These are phyloP conservation scores for Fragaria vesca DNA, from an alignment of 306 rosid genomes.

Conservation along the genomic window DNA sequence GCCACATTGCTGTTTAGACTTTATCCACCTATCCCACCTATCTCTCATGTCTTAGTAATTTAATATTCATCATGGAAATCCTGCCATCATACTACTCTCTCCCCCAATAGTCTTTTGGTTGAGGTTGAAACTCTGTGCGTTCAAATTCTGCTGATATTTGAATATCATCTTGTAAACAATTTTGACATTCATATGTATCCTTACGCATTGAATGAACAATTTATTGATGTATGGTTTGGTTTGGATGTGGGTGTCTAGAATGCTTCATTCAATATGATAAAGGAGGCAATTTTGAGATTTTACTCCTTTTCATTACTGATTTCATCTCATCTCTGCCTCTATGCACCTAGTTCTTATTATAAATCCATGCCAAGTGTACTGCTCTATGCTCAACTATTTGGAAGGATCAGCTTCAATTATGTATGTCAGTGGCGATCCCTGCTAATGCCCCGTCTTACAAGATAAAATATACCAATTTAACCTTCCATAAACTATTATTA, in stretches of 20 bases:
- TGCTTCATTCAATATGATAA: neutral
- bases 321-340: neutral
- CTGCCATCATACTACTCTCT: neutral
- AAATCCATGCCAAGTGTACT: slow-evolving; percentile 10
- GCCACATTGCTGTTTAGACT: neutral
- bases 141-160: neutral
- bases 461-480: neutral
- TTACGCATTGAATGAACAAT: neutral
- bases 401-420: neutral
- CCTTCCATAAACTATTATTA: neutral
- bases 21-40: neutral
- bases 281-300: neutral
- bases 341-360: neutral
- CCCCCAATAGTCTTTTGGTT: neutral
- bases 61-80: neutral
- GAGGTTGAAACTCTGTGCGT: slow-evolving; percentile 1
- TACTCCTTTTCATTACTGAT: neutral
- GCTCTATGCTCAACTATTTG: neutral
- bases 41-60: neutral
- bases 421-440: neutral
- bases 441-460: neutral
- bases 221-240: neutral
- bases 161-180: neutral
- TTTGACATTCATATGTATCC: neutral
- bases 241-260: neutral